phyloP scores from a whole-genome alignment of 2,329 filamentous ascomycete genomes.

The Aspergillus proliferans region DNA sequence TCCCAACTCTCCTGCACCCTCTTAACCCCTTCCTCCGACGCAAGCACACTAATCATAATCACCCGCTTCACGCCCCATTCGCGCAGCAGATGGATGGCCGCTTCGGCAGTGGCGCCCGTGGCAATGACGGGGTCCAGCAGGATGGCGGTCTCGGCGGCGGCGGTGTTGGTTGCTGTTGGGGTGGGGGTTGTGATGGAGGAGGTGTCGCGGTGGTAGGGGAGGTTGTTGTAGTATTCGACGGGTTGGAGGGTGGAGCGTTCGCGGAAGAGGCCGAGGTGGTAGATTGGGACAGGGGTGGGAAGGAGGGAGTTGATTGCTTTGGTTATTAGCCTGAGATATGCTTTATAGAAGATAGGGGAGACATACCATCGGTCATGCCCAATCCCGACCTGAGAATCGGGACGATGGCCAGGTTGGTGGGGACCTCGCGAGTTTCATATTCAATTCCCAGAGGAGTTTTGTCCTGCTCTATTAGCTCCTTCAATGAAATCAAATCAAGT shows the following conservation, averaged over 20 bases:
- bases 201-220: conserved; percentile 57
- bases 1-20: conserved; percentile 72
- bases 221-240: conserved; percentile 97
- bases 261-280: conserved; percentile 92
- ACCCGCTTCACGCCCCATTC: conserved; percentile 89
- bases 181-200: conserved; percentile 22
- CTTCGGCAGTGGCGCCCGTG: conserved; percentile 81
- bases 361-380: conserved; percentile 75
- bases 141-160: conserved; percentile 62
- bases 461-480: conserved; percentile 49
- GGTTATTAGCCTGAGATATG: conserved; percentile 2
- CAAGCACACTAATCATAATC: conserved; percentile 69
- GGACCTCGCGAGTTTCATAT: conserved; percentile 62
- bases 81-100: conserved; percentile 78
- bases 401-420: conserved; percentile 68
- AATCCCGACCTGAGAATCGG: conserved; percentile 90
- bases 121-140: conserved; percentile 90
- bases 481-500: background rate
- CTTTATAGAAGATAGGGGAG: conserved; percentile 2
- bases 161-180: conserved; percentile 26
- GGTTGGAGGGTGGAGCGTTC: conserved; percentile 80
- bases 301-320: conserved; percentile 75
- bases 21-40: conserved; percentile 62
- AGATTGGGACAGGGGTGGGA: conserved; percentile 70
- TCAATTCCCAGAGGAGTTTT: conserved; percentile 70